Conservation (phyloP, 306 rosid species). For the Potentilla sterilis region DNA sequence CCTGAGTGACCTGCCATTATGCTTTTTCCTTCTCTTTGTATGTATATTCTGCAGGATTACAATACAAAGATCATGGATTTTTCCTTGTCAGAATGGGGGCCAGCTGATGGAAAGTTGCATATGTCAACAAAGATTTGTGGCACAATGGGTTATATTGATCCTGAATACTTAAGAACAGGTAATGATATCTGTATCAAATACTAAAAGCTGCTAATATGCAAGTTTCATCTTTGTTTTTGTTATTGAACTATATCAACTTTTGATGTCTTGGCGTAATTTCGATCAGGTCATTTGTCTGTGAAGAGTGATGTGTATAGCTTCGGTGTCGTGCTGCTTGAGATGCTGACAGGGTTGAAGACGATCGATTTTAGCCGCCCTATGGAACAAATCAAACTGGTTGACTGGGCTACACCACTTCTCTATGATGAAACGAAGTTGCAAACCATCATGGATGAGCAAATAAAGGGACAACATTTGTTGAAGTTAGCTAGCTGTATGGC, state of each 20-base stretch:
- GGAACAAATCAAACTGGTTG: slow-evolving; percentile 52
- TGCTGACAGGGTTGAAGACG: slow-evolving; percentile 66
- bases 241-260: background rate
- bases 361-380: slow-evolving; percentile 37
- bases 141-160: slow-evolving; percentile 77
- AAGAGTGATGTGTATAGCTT: no score
- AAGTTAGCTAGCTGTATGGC: no score
- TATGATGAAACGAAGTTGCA: slow-evolving; percentile 38
- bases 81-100: slow-evolving; percentile 75
- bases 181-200: slow-evolving; percentile 17
- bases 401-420: slow-evolving; percentile 61
- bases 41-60: slow-evolving; percentile 45
- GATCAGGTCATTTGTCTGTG: slow-evolving; percentile 80
- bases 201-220: slow-evolving; percentile 26
- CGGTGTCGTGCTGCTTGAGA: slow-evolving; percentile 82
- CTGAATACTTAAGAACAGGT: slow-evolving; percentile 79
- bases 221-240: background rate
- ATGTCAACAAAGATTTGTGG: slow-evolving; percentile 75
- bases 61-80: slow-evolving; percentile 77
- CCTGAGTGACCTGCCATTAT: no score
- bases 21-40: background rate
- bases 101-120: slow-evolving; percentile 58
- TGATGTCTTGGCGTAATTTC: slow-evolving; percentile 3
- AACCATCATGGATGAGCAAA: slow-evolving; percentile 46
- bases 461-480: slow-evolving; percentile 82